Evolutionary conservation across 106 monocot species (phyloP).

Genomic region (Acorus gramineus): DNA sequence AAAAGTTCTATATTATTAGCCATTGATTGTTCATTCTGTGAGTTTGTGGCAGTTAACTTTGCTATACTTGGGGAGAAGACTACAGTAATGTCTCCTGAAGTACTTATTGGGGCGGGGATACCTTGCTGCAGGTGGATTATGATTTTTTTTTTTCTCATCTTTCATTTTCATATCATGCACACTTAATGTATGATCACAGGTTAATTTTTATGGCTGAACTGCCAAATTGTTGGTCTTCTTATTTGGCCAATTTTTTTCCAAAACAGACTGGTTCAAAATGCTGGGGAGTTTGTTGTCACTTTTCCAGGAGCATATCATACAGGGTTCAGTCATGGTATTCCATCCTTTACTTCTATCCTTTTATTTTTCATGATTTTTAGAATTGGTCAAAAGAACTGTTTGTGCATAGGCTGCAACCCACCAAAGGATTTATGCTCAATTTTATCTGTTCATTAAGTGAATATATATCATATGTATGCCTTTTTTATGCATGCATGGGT

Average conservation of each 20-base stretch:
- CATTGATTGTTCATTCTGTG: too few species aligned
- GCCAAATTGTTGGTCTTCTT: too few species aligned
- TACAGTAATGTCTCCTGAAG: conserved; percentile 83
- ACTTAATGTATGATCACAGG: background rate
- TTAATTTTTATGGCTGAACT: background rate
- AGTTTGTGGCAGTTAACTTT: conserved; percentile 54
- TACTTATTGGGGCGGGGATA: conserved; percentile 60
- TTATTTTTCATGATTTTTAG: background rate
- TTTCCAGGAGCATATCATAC: conserved; percentile 95
- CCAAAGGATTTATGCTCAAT: too few species aligned
- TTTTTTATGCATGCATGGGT: too few species aligned
- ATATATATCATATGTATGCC: too few species aligned
- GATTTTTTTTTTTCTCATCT: background rate
- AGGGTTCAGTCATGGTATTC: conserved; percentile 87
- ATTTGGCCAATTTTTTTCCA: background rate
- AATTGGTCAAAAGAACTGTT: background rate
- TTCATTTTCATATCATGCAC: conserved; percentile 1
- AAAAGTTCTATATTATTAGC: too few species aligned
- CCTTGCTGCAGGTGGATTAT: conserved; percentile 80
- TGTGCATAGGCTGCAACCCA: too few species aligned
- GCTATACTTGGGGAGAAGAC: conserved; percentile 73
- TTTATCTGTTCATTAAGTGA: too few species aligned
- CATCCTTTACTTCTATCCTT: conserved; percentile 4
- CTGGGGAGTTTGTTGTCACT: conserved; percentile 97
- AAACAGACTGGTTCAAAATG: conserved; percentile 91